Base-by-base conservation (phyloP, 345 rosid species). In the Populus euphratica region DNA sequence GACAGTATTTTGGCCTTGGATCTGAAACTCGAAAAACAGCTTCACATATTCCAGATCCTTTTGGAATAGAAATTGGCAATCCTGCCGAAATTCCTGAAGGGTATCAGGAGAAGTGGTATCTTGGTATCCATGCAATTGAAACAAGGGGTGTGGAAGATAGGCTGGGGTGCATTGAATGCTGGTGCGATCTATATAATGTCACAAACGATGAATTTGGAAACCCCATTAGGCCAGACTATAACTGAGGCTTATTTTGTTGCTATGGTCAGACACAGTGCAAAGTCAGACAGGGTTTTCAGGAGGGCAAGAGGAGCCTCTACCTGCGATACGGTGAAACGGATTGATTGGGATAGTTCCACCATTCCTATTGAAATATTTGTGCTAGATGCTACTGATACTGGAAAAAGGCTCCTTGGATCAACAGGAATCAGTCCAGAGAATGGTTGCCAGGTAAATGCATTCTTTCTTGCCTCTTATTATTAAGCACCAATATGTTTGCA, bases 51-150 rank as follows among this genome's bases (percentile, higher is more conserved):
- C 99, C 98, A 7, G 94, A 92, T 80, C 98, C 98, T 75, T 93
- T 83, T 43, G 99, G 96, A 2, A 86, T 95, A 56, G 93, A 91
- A 77, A 67, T 93, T 49, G 94, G 89, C 36, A 90, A 89, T 73
- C 96, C 92, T 13, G 82, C 79, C 7, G 92, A 87, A 65, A 86
- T 77, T 65, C 97, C 99, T 68, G 80, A 78, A 10, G 99, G 97
- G 13, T 87, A 83, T 68, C 89, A 89, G 77, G 92, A 91, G 81
- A 76, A 68, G 76, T 93, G 99, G 98, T 0, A 87, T 81, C 88
- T 95, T 16, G 93, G 89, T 78, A 84, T 93, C 59, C 99, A 95
- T 33, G 97, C 99, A 1, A 95, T 93, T 35, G 98, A 95, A 76
- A 91, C 98, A 0, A 82, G 96, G 18, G 98, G 97, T 2, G 97